Conservation (phyloP, 2,329 filamentous ascomycete genomes). For the Nigrospora osmanthi region DNA sequence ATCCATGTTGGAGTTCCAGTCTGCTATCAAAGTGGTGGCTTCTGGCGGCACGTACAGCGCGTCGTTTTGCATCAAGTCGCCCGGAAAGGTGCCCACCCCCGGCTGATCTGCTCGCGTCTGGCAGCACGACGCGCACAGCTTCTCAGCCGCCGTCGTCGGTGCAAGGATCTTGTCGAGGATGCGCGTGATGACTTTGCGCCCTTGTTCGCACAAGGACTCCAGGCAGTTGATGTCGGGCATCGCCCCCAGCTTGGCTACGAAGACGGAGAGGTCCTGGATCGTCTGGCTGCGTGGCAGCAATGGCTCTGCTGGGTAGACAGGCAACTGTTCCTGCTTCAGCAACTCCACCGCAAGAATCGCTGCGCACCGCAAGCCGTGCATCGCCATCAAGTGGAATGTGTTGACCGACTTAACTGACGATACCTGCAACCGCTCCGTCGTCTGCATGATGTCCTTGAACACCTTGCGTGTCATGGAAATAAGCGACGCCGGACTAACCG, state of each 20-base stretch:
- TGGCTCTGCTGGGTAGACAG: conserved; percentile 23
- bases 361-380: conserved; percentile 23
- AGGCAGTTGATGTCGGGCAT: conserved; percentile 10
- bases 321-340: conserved; percentile 24
- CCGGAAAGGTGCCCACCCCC: conserved; percentile 6
- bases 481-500: conserved; percentile 21
- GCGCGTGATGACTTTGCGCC: conserved; percentile 23
- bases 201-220: conserved; percentile 21
- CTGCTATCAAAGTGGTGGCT: conserved; percentile 11
- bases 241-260: conserved; percentile 22
- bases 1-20: conserved; percentile 18
- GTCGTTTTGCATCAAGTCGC: conserved; percentile 8
- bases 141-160: conserved; percentile 12
- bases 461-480: conserved; percentile 19
- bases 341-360: conserved; percentile 26
- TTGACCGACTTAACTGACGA: conserved; percentile 17
- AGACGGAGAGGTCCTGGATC: conserved; percentile 26
- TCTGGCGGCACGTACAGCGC: conserved; percentile 11
- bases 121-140: conserved; percentile 4
- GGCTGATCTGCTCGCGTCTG: conserved; percentile 7
- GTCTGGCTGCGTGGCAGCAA: conserved; percentile 24
- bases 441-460: conserved; percentile 21
- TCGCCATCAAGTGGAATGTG: conserved; percentile 19
- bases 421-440: conserved; percentile 22
- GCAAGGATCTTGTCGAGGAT: conserved; percentile 26